phyloP scores from a whole-genome alignment of 2,329 filamentous ascomycete species.

The Fusarium sp. region DNA sequence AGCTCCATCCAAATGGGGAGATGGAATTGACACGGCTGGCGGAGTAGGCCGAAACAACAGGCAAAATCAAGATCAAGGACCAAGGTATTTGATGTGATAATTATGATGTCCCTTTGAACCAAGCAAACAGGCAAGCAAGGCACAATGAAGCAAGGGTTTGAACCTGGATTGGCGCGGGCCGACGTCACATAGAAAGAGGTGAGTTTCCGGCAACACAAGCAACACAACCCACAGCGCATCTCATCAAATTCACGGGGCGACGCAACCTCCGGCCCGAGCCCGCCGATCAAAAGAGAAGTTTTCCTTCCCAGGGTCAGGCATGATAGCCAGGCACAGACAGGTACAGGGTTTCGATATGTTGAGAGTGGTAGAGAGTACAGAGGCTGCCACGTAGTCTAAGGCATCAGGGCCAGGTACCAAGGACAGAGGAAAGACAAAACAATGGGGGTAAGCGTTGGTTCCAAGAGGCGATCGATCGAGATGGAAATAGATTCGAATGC shows the following conservation, averaged over 20 bases:
- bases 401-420: background rate
- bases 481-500: background rate
- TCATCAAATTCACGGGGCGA: background rate
- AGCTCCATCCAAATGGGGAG: background rate
- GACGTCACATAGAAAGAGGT: slow-evolving; percentile 27
- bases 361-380: background rate
- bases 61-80: background rate
- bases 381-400: slow-evolving; percentile 18
- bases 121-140: slow-evolving; percentile 1
- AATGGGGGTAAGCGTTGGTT: background rate
- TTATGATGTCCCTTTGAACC: slow-evolving; percentile 8
- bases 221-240: background rate
- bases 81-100: background rate
- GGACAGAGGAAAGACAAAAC: background rate
- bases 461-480: slow-evolving; percentile 13
- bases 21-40: background rate
- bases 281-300: slow-evolving; percentile 25
- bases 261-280: slow-evolving; percentile 27
- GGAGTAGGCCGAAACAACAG: slow-evolving; percentile 18
- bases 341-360: slow-evolving; percentile 8
- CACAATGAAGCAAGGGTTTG: background rate
- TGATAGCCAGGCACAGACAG: slow-evolving; percentile 18
- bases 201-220: slow-evolving; percentile 19
- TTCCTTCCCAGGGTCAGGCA: slow-evolving; percentile 1
- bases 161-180: slow-evolving; percentile 1